These are phyloP conservation scores for Starmerella davenportii DNA, from an alignment of 805 yeast genomes.

Conservation along the genomic window DNA sequence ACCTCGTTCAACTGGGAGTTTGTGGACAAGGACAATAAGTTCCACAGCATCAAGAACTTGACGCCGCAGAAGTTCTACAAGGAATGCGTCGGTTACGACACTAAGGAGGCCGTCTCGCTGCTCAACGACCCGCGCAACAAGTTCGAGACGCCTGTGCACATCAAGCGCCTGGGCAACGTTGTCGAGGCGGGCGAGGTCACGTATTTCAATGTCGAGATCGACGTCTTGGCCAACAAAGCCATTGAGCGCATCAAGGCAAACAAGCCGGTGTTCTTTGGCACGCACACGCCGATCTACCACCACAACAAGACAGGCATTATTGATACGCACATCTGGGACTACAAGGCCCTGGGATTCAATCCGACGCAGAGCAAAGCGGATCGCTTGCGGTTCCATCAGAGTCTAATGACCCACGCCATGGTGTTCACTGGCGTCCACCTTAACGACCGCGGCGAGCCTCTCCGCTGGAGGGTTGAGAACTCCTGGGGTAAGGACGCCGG, in stretches of 20 bases:
- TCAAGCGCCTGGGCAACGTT: conserved; percentile 60
- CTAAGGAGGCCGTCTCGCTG: conserved; percentile 40
- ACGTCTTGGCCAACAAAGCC: conserved; percentile 39
- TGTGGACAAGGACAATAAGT: conserved; percentile 45
- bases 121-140: conserved; percentile 71
- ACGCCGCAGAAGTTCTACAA: conserved; percentile 52
- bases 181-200: conserved; percentile 50
- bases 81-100: conserved; percentile 36
- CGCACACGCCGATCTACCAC: conserved; percentile 70
- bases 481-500: conserved; percentile 62
- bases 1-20: conserved; percentile 60
- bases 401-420: conserved; percentile 86
- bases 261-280: conserved; percentile 74
- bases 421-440: conserved; percentile 64
- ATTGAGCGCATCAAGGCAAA: conserved; percentile 50
- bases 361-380: conserved; percentile 43
- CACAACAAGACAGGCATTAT: conserved; percentile 48
- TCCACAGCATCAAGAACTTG: conserved; percentile 28
- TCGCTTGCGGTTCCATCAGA: conserved; percentile 49
- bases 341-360: conserved; percentile 31
- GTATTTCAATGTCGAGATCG: conserved; percentile 51
- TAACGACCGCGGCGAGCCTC: conserved; percentile 41
- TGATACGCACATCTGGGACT: conserved; percentile 55
- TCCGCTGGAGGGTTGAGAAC: conserved; percentile 57
- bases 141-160: conserved; percentile 43